Evolutionary conservation across 495 filamentous ascomycete species (phyloP).

Genomic region (Aspergillus funiculosus): DNA sequence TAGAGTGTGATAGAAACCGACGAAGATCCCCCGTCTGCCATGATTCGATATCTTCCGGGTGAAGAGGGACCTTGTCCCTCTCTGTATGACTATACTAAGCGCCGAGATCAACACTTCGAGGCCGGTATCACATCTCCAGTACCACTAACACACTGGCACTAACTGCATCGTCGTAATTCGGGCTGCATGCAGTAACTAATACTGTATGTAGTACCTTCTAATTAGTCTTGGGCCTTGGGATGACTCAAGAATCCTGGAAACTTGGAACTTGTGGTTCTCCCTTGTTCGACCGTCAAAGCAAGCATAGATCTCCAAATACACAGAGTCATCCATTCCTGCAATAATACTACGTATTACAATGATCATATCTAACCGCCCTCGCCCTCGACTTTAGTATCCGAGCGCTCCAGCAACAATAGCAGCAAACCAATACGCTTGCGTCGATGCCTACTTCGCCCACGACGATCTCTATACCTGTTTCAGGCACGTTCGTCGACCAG

Average conservation of each 20-base stretch:
- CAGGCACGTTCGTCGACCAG: not conserved
- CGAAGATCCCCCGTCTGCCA: conserved; percentile 2
- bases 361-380: not conserved
- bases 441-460: not conserved
- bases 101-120: not conserved
- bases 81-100: not conserved
- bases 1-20: no score
- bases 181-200: no score
- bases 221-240: no score
- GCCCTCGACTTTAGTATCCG: not conserved
- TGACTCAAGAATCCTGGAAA: no score
- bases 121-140: not conserved
- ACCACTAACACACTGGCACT: no score
- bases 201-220: no score
- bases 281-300: no score
- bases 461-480: conserved; percentile 9
- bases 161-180: no score
- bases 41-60: not conserved
- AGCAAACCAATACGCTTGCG: not conserved
- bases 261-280: no score
- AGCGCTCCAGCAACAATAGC: not conserved
- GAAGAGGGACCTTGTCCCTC: no score
- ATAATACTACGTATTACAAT: not conserved
- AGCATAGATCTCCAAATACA: no score
- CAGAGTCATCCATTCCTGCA: not conserved